These are phyloP conservation scores for Sporothrix brasiliensis DNA, from an alignment of 2,329 filamentous ascomycete genomes.

Conservation along the genomic window DNA sequence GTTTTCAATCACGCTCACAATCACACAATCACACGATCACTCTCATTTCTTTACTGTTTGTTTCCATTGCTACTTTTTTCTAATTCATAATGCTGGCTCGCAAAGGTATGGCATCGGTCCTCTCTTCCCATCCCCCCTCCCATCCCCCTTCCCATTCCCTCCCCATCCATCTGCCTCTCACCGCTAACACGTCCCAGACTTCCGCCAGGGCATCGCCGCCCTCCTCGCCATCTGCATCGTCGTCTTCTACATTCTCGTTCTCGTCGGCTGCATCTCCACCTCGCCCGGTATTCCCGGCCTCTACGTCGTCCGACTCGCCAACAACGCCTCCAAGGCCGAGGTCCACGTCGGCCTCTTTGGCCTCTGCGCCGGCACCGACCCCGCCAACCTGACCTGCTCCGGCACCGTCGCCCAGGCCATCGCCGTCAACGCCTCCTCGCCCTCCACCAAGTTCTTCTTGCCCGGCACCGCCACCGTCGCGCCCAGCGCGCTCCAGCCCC, in stretches of 20 bases:
- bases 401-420: slow-evolving; percentile 32
- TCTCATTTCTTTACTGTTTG: background rate
- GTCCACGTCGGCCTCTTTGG: slow-evolving; percentile 37
- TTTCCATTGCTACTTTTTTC: background rate
- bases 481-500: slow-evolving; percentile 30
- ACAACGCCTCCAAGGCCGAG: slow-evolving; percentile 33
- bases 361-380: slow-evolving; percentile 33
- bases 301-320: slow-evolving; percentile 35
- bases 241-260: slow-evolving; percentile 34
- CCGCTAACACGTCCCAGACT: background rate
- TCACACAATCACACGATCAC: background rate
- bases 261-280: slow-evolving; percentile 37
- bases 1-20: background rate
- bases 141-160: too few relatives aligned
- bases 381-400: slow-evolving; percentile 33
- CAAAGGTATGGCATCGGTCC: background rate
- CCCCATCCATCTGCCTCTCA: background rate
- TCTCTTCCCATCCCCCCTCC: too few relatives aligned
- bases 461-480: slow-evolving; percentile 33
- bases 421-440: slow-evolving; percentile 19
- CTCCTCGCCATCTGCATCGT: slow-evolving; percentile 27
- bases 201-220: slow-evolving; percentile 25
- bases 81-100: slow-evolving; percentile 27
- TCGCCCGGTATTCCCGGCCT: slow-evolving; percentile 37
- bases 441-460: slow-evolving; percentile 27